phyloP scores from a whole-genome alignment of 345 rosid species.

The Abelmoschus esculentus region DNA sequence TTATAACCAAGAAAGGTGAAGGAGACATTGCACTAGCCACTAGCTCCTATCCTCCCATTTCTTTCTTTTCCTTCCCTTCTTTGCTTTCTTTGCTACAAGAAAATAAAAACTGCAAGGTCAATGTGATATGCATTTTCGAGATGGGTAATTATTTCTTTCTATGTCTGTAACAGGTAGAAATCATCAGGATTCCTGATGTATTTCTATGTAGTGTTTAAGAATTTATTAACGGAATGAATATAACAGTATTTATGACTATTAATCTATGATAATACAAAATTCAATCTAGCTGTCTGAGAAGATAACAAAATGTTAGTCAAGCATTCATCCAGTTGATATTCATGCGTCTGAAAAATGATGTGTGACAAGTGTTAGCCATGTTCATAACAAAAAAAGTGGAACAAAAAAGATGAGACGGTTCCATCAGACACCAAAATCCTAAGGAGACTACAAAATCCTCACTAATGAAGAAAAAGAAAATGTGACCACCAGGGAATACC shows the following conservation, averaged over 20 bases:
- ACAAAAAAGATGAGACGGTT: not conserved
- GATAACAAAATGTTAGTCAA: not conserved
- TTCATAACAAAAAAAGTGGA: not conserved
- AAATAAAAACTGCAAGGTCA: not conserved
- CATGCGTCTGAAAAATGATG: not conserved
- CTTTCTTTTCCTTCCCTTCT: too few relatives aligned
- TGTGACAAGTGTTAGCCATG: not conserved
- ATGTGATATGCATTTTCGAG: not conserved
- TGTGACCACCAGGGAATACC: conserved; percentile 30
- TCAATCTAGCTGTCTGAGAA: too few relatives aligned
- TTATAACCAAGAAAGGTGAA: too few relatives aligned
- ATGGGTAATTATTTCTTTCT: not conserved
- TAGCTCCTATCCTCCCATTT: too few relatives aligned
- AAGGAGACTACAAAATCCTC: not conserved
- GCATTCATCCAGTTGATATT: not conserved
- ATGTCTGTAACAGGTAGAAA: not conserved
- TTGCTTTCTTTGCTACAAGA: too few relatives aligned
- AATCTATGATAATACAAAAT: not conserved
- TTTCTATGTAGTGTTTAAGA: not conserved
- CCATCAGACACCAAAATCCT: not conserved
- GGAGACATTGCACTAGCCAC: too few relatives aligned
- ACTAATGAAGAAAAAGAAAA: not conserved
- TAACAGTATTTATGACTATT: not conserved
- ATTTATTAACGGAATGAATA: not conserved
- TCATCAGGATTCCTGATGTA: not conserved